Evolutionary conservation across 257 asterid genomes (phyloP).

Genomic region (Osmanthus fragrans): DNA sequence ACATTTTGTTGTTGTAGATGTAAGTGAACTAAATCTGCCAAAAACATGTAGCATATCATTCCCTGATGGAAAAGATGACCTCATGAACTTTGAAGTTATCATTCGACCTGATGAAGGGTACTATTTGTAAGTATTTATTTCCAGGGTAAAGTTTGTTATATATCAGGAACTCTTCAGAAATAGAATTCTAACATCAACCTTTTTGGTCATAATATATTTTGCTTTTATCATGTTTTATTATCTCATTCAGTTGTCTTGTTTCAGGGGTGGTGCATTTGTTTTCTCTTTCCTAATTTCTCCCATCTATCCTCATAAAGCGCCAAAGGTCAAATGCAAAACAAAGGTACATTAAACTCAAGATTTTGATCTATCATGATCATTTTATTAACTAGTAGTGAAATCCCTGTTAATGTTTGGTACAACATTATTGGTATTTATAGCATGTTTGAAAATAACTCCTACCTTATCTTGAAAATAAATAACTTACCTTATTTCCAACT

Average conservation of each 20-base stretch:
- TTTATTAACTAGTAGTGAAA: constrained; percentile 9
- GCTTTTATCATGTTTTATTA: not conserved
- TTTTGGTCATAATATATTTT: not conserved
- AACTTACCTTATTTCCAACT: not conserved
- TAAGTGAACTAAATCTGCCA: constrained; percentile 63
- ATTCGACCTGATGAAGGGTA: constrained; percentile 68
- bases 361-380: not conserved
- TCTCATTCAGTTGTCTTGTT: constrained; percentile 13
- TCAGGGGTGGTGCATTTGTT: constrained; percentile 52
- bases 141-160: not conserved
- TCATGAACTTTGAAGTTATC: constrained; percentile 70
- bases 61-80: constrained; percentile 65
- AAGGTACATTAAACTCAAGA: constrained; percentile 37
- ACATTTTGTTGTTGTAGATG: constrained; percentile 37
- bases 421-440: not conserved
- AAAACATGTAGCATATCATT: constrained; percentile 52
- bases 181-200: not conserved
- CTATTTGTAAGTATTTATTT: constrained; percentile 40
- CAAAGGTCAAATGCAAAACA: constrained; percentile 74
- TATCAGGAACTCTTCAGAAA: not conserved
- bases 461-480: too few relatives aligned
- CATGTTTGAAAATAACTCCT: not conserved
- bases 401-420: not conserved
- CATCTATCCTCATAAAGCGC: constrained; percentile 65
- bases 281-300: constrained; percentile 60